Evolutionary conservation across 805 yeast species (phyloP), one percentile per base, ranked within the genome.

Genomic region (Monosporozyma unispora): DNA sequence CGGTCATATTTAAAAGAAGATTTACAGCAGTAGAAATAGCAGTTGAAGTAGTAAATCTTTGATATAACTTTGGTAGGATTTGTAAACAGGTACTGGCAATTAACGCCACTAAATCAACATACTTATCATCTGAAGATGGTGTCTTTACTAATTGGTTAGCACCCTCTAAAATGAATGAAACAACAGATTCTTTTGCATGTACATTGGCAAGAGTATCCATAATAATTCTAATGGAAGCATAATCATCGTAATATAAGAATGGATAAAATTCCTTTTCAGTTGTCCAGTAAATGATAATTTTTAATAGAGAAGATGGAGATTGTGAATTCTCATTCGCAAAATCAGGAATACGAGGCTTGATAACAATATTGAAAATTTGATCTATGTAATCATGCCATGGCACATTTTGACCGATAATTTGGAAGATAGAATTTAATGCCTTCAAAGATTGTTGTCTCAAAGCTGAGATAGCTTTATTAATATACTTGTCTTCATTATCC

Each of bases 251-350:
- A 49, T 73, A 74, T 42, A 87, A 65, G 51, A 83, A 78, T 12
- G 71, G 70, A 44, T 74, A 68, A 37, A 82, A 71, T 21, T 70
- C 68, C 4, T 70, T 68, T 29, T 67, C 62, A 4, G 71, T 61
- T 45, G 84, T 70, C 81, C 95, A 77, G 8, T 76, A 68, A 6
- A 79, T 66, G 58, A 91, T 76, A 9, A 88, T 61, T 49, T 73
- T 78, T 78, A 90, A 69, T 42, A 91, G 62, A 0, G 95, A 76
- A 0, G 97, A 88, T 0, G 91, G 82, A 58, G 84, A 88, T 60
- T 88, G 95, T 29, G 84, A 70, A 62, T 91, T 93, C 58, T 85
- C 96, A 39, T 69, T 75, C 3, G 83, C 83, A 64, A 91, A 91
- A 11, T 74, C 70, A 0, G 52, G 70, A 56, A 93, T 70, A 59